Evolutionary conservation across 805 yeast species (phyloP).

Genomic region (Suhomyces sp.): DNA sequence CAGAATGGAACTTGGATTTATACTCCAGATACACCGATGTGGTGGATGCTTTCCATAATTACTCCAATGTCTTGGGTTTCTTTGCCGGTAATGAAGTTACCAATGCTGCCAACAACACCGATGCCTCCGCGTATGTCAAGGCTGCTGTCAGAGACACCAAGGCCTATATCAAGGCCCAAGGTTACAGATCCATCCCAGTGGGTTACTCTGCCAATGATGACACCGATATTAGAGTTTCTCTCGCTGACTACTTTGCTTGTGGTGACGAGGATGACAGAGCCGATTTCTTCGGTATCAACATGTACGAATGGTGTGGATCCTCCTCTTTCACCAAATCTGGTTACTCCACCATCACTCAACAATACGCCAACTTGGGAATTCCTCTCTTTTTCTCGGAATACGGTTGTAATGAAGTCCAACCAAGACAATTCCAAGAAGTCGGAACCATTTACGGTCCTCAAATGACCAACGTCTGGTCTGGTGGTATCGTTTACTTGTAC

Average conservation of each 20-base stretch:
- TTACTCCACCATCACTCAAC: conserved; percentile 61
- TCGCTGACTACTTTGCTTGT: conserved; percentile 78
- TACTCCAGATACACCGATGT: conserved; percentile 68
- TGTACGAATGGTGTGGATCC: conserved; percentile 86
- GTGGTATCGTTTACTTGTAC: conserved; percentile 88
- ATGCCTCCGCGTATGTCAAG: conserved; percentile 77
- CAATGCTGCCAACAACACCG: conserved; percentile 62
- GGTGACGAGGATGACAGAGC: conserved; percentile 64
- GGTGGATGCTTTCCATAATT: conserved; percentile 65
- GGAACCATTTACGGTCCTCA: conserved; percentile 58
- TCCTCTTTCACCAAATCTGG: conserved; percentile 63
- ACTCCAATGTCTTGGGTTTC: conserved; percentile 75
- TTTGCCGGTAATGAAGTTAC: conserved; percentile 87
- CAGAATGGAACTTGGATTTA: conserved; percentile 63
- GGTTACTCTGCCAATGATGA: conserved; percentile 86
- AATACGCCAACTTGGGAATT: conserved; percentile 62
- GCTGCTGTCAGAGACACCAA: conserved; percentile 81
- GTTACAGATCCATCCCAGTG: conserved; percentile 70
- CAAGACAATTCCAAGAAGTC: conserved; percentile 75
- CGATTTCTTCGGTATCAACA: conserved; percentile 84
- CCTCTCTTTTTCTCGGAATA: conserved; percentile 82
- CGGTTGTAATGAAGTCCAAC: conserved; percentile 70
- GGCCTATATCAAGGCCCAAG: conserved; percentile 56
- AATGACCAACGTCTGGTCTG: conserved; percentile 86
- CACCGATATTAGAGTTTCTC: conserved; percentile 56